Base-by-base conservation (phyloP, 805 yeast species). In the Starmera pachycereana region DNA sequence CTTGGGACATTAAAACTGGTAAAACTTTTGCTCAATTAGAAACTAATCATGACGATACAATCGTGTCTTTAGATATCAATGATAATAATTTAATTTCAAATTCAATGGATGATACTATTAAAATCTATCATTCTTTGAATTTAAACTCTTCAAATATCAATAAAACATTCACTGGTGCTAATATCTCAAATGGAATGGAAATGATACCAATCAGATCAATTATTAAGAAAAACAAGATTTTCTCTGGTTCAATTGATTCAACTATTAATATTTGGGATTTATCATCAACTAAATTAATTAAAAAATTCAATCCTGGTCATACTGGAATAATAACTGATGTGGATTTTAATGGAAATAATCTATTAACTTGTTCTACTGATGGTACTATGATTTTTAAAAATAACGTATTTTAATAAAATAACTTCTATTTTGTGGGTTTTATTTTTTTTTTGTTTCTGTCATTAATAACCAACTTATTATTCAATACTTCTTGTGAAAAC, bases 171-270 rank as follows among this genome's bases (percentile, higher is more conserved):
- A 77, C 71, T 44, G 78, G 72, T 32, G 89, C 87, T 1, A 75
- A 85, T 0, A 63, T 68, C 0, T 60, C 76, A 3, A 22, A 22
- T 22, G 68, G 74, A 1, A 56, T 62, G 6, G 86, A 79, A 38
- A 71, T 69, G 40, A 63, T 69, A 34, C 50, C 76, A 31, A 66
- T 76, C 1, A 59, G 83, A 40, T 66, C 76, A 3, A 55, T 66
- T 10, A 65, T 78, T 47, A 55, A 58, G 18, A 44, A 46, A 2
- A 58, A 62, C 40, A 64, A 74, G n/a, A 64, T 50, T 44, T 63
- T 49, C 52, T 73, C 85, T 13, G 92, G 90, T 0, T 72, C 85
- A 1, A 75, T 72, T 27, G 87, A 82, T 53, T 63, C 69, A 1
- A 66, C 74, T 6, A 68, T 72, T 1, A 72, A 76, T 6, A 47